Conservation (phyloP, 129 eudicot species). For the Saussurea involucrata region DNA sequence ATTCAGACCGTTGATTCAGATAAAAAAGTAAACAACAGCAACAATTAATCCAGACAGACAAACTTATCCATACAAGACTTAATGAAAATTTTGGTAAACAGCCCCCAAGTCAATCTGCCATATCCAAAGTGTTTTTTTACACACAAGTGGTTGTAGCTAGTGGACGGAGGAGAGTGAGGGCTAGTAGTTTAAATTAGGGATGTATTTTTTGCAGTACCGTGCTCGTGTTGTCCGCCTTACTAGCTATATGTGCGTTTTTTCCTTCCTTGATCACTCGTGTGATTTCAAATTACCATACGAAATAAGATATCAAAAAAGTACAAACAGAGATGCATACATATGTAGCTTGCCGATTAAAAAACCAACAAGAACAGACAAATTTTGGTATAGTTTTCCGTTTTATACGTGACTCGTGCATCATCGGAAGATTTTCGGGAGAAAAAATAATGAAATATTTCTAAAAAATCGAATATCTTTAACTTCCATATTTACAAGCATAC, state of each 20-base stretch:
- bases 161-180: neutral
- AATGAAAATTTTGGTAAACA: too few species aligned
- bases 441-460: neutral
- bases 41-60: too few species aligned
- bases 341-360: neutral
- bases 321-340: too few species aligned
- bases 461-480: neutral
- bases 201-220: too few species aligned
- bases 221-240: too few species aligned
- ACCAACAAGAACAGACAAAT: neutral
- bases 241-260: too few species aligned
- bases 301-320: neutral
- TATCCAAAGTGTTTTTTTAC: too few species aligned
- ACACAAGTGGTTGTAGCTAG: neutral
- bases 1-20: too few species aligned
- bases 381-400: neutral
- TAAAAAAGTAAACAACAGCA: too few species aligned
- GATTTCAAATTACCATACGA: too few species aligned
- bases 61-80: too few species aligned
- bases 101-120: too few species aligned
- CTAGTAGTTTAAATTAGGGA: neutral
- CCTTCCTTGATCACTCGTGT: neutral
- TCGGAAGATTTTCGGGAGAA: neutral
- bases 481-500: slow-evolving; percentile 12
- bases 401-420: neutral